Evolutionary conservation across 345 rosid species (phyloP).

Genomic region (Combretum micranthum): DNA sequence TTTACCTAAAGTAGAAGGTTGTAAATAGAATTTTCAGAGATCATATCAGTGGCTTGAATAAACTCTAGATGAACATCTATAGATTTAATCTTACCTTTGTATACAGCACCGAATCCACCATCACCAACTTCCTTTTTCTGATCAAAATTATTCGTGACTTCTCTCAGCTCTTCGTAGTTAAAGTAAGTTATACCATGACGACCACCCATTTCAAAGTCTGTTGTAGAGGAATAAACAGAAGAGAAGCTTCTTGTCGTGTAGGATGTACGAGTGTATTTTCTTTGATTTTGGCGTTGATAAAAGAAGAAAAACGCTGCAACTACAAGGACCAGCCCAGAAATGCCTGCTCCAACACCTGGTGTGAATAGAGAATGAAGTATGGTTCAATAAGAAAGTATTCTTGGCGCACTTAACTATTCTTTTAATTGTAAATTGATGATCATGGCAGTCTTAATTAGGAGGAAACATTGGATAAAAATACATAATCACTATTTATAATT

Average conservation of each 20-base stretch:
- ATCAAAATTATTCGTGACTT: conserved; percentile 69
- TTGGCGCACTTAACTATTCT: too few species aligned
- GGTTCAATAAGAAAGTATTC: too few species aligned
- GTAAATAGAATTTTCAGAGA: neutral
- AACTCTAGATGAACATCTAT: neutral
- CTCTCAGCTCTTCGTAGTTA: conserved; percentile 55
- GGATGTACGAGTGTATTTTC: conserved; percentile 22
- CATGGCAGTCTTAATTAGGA: too few species aligned
- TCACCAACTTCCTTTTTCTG: conserved; percentile 69
- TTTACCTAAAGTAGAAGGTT: conserved; percentile 28
- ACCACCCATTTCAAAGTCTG: conserved; percentile 41
- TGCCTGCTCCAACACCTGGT: conserved; percentile 21
- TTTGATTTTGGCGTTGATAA: conserved; percentile 22
- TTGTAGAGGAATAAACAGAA: conserved; percentile 30
- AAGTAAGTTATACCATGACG: conserved; percentile 43
- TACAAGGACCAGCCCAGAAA: conserved; percentile 14
- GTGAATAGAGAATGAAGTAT: too few species aligned
- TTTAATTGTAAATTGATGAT: too few species aligned
- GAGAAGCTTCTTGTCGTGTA: conserved; percentile 27
- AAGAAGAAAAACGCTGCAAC: conserved; percentile 2
- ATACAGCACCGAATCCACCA: conserved; percentile 93
- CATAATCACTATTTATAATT: too few species aligned
- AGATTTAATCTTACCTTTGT: conserved; percentile 41
- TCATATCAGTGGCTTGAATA: neutral
- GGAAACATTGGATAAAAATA: too few species aligned